These are phyloP conservation scores for Annulohypoxylon truncatum DNA, from an alignment of 2,329 filamentous ascomycete genomes.

Conservation along the genomic window DNA sequence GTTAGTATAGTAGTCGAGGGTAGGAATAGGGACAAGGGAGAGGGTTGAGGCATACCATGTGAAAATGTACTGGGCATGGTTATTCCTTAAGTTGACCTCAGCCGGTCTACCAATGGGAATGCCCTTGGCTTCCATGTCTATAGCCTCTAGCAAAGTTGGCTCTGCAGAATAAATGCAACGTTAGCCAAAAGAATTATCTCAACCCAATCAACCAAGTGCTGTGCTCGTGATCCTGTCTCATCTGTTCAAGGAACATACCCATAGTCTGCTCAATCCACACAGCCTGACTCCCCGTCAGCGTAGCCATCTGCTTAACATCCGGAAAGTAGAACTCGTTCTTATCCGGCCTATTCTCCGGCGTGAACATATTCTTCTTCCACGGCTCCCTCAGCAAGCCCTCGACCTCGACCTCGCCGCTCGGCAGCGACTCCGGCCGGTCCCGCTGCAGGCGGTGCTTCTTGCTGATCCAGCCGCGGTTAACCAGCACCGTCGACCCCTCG, in stretches of 20 bases:
- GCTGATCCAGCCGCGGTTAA: slow-evolving; percentile 92
- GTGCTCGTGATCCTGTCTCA: neutral
- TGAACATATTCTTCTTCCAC: slow-evolving; percentile 98
- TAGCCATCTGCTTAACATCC: slow-evolving; percentile 92
- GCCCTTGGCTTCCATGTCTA: slow-evolving; percentile 81
- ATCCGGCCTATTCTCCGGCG: slow-evolving; percentile 87
- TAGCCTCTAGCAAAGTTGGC: slow-evolving; percentile 80
- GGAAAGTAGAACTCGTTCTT: slow-evolving; percentile 94
- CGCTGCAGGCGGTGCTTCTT: slow-evolving; percentile 77
- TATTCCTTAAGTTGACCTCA: slow-evolving; percentile 94
- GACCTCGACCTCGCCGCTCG: slow-evolving; percentile 77
- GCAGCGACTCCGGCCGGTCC: slow-evolving; percentile 73
- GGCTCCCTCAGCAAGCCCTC: slow-evolving; percentile 88
- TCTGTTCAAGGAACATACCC: slow-evolving; percentile 64
- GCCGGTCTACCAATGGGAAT: slow-evolving; percentile 89
- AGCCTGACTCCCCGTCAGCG: slow-evolving; percentile 80
- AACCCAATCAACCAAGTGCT: neutral
- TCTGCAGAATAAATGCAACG: slow-evolving; percentile 59
- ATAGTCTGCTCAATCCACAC: slow-evolving; percentile 98
- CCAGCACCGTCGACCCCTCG: slow-evolving; percentile 73
- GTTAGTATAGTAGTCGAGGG: slow-evolving; percentile 12
- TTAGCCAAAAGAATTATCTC: slow-evolving; percentile 36
- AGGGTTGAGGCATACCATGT: slow-evolving; percentile 79
- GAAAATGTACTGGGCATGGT: slow-evolving; percentile 98
- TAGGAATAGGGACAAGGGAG: neutral